phyloP scores from a whole-genome alignment of 164 flowering plant species.

The Magnolia officinalis region DNA sequence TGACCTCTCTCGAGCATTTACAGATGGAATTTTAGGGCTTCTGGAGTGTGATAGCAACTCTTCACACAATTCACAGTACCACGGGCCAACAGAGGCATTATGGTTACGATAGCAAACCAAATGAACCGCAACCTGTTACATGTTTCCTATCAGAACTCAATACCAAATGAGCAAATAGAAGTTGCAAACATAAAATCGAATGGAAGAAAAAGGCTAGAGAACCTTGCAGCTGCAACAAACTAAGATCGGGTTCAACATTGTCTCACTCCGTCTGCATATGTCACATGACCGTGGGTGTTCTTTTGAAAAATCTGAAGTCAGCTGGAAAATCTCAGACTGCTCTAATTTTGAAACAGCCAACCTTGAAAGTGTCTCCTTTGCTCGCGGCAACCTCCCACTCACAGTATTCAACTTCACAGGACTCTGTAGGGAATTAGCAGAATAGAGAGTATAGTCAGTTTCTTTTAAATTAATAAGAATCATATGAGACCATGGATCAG shows the following conservation, averaged over 20 bases:
- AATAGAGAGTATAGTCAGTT: background rate
- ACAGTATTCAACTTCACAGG: slow-evolving; percentile 31
- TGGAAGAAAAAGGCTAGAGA: background rate
- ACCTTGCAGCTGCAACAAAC: slow-evolving; percentile 96
- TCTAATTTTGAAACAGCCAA: slow-evolving; percentile 50
- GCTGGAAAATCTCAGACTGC: slow-evolving; percentile 38
- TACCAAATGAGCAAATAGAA: background rate
- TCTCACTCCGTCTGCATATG: slow-evolving; percentile 75
- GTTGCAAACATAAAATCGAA: background rate
- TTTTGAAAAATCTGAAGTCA: slow-evolving; percentile 39
- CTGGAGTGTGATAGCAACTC: slow-evolving; percentile 20
- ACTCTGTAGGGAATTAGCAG: slow-evolving; percentile 32
- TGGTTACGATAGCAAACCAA: slow-evolving; percentile 74
- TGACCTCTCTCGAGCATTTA: slow-evolving; percentile 41
- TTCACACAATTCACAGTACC: slow-evolving; percentile 91
- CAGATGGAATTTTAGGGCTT: background rate
- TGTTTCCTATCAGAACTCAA: slow-evolving; percentile 7
- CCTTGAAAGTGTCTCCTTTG: slow-evolving; percentile 61
- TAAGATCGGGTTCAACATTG: slow-evolving; percentile 58
- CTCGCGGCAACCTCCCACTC: slow-evolving; percentile 54
- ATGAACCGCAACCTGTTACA: slow-evolving; percentile 86
- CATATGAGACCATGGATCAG: background rate
- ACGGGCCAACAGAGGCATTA: slow-evolving; percentile 69
- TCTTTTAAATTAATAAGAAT: background rate
- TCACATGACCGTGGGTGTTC: slow-evolving; percentile 72